A percentile compares a stretch with the other conserved stretches of the same genome.
phyloP scores from a whole-genome alignment of 306 rosid species.

The Styphnolobium japonicum region DNA sequence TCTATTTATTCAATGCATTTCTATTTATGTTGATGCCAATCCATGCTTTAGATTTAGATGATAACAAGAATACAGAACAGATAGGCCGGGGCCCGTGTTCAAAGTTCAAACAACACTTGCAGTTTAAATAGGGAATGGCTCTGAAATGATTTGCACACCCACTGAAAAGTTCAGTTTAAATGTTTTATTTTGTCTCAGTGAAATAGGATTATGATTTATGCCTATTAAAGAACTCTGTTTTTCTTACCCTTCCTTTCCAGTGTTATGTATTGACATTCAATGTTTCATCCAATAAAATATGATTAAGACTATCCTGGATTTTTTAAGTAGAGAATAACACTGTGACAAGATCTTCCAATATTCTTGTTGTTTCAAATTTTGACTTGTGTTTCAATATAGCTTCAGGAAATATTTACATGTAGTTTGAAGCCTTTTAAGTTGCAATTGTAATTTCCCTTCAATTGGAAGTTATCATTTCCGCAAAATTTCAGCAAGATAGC shows the following conservation, averaged over 20 bases:
- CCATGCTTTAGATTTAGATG: neutral
- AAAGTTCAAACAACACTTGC: neutral
- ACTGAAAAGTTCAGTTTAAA: neutral
- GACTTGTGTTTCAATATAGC: neutral
- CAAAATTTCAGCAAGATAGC: neutral
- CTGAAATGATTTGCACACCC: neutral
- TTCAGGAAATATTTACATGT: neutral
- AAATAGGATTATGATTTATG: neutral
- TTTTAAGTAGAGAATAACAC: neutral
- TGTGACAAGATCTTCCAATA: neutral
- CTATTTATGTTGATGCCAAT: neutral
- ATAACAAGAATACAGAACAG: neutral
- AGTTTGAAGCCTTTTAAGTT: neutral
- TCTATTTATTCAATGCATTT: neutral
- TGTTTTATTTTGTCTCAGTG: neutral
- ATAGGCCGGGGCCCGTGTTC: neutral
- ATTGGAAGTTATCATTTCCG: neutral
- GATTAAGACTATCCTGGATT: neutral
- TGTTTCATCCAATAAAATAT: neutral
- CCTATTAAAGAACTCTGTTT: neutral
- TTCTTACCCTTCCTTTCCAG: neutral
- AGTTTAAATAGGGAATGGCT: neutral
- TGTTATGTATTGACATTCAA: neutral
- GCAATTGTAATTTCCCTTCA: neutral
- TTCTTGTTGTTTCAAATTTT: neutral